phyloP scores from a whole-genome alignment of 192 early-diverging fungal genomes.

The Podila epicladia region DNA sequence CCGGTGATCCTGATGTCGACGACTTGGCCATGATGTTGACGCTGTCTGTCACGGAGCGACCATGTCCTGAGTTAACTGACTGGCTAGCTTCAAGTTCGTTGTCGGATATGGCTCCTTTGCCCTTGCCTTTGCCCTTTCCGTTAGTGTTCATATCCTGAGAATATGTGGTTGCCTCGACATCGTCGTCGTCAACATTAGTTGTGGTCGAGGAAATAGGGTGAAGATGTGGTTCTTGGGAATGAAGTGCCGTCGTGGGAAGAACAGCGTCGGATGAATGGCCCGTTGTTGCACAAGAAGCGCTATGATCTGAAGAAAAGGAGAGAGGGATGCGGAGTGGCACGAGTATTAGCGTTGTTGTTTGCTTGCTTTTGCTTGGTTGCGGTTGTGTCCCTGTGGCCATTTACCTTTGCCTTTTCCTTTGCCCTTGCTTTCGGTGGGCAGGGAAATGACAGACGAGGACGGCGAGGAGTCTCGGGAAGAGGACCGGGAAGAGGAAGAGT shows the following conservation, averaged over 20 bases:
- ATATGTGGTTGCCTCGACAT: neutral
- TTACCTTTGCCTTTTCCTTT: slow-evolving; percentile 17
- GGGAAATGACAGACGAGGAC: slow-evolving; percentile 25
- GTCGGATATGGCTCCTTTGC: slow-evolving; percentile 5
- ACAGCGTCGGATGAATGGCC: slow-evolving; percentile 19
- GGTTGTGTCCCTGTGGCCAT: neutral
- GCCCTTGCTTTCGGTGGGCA: slow-evolving; percentile 14
- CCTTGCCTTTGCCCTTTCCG: slow-evolving; percentile 12
- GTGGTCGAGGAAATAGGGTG: neutral
- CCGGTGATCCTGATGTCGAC: neutral
- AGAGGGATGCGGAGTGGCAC: neutral
- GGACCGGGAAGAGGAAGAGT: slow-evolving; percentile 10
- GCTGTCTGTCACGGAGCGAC: slow-evolving; percentile 7
- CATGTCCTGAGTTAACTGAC: neutral
- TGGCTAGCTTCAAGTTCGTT: neutral
- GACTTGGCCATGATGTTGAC: slow-evolving; percentile 1
- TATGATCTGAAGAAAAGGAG: neutral
- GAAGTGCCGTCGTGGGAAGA: slow-evolving; percentile 31
- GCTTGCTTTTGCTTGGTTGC: neutral
- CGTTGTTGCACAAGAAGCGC: slow-evolving; percentile 3
- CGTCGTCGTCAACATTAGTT: slow-evolving; percentile 8
- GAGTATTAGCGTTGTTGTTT: neutral
- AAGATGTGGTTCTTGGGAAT: slow-evolving; percentile 13
- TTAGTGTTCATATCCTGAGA: neutral
- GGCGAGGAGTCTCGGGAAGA: slow-evolving; percentile 20